Evolutionary conservation across 164 flowering plant species (phyloP).

Genomic region (Pachysandra terminalis): DNA sequence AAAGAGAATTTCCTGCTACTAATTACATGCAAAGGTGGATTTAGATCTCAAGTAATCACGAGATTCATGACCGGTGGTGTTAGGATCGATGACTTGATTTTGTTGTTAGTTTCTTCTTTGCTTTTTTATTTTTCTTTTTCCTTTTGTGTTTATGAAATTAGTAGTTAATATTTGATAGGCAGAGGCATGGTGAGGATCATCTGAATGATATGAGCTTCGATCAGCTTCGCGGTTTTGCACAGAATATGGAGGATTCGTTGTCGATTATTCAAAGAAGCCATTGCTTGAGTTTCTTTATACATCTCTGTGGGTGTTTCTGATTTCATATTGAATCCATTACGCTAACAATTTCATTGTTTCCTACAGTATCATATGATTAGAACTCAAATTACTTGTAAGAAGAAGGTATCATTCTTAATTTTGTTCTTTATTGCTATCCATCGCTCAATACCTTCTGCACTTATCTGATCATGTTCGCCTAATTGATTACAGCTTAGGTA

Average conservation of each 20-base stretch:
- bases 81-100: too few relatives aligned
- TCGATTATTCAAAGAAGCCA: not conserved
- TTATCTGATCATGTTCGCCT: not conserved
- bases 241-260: conserved; percentile 26
- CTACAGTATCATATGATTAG: conserved; percentile 47
- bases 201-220: conserved; percentile 26
- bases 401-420: conserved; percentile 40
- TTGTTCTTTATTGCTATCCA: not conserved
- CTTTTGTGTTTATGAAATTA: not conserved
- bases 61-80: too few relatives aligned
- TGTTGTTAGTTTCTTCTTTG: not conserved
- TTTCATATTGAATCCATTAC: not conserved
- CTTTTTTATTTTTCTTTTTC: too few relatives aligned
- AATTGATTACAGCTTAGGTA: too few relatives aligned
- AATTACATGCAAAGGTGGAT: too few relatives aligned
- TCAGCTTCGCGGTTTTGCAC: conserved; percentile 32
- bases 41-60: not conserved
- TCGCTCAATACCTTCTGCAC: not conserved
- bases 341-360: conserved; percentile 3
- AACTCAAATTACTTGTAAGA: conserved; percentile 46
- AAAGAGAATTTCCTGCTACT: not conserved
- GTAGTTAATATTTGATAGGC: conserved; percentile 31
- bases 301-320: too few relatives aligned
- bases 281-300: too few relatives aligned
- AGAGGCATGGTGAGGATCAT: conserved; percentile 47